Conservation (phyloP, 352 stramenopile genomes). For the Aphanomyces cochlioides region DNA sequence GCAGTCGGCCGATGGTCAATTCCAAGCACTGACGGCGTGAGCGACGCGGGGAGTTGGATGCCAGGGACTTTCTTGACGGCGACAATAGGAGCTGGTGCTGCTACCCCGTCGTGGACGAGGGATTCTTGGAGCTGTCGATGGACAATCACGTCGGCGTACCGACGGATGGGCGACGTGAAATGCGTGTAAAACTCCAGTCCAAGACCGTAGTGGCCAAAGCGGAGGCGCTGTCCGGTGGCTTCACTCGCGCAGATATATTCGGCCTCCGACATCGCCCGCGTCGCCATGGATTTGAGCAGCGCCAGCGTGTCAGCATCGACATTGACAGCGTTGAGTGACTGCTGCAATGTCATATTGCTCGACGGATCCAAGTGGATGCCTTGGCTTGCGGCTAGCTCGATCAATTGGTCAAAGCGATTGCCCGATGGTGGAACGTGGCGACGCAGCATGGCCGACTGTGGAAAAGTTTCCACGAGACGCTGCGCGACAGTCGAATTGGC, state of each 20-base stretch:
- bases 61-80: slow-evolving; percentile 31
- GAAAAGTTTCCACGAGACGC: slow-evolving; percentile 76
- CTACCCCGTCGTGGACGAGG: slow-evolving; percentile 34
- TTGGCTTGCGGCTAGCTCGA: slow-evolving; percentile 63
- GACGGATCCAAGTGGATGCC: slow-evolving; percentile 67
- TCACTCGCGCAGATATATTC: slow-evolving; percentile 88
- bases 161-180: slow-evolving; percentile 89
- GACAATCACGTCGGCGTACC: slow-evolving; percentile 90
- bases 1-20: not conserved
- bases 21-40: slow-evolving; percentile 56
- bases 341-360: slow-evolving; percentile 80
- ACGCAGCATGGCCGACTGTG: slow-evolving; percentile 79
- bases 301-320: slow-evolving; percentile 80
- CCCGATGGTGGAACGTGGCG: slow-evolving; percentile 77
- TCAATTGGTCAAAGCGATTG: slow-evolving; percentile 69
- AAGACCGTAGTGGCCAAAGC: slow-evolving; percentile 84
- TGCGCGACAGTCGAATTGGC: slow-evolving; percentile 87
- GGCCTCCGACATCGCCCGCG: slow-evolving; percentile 92
- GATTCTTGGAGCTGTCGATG: slow-evolving; percentile 82
- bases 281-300: slow-evolving; percentile 90
- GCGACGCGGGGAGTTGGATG: slow-evolving; percentile 41
- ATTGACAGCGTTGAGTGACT: slow-evolving; percentile 58
- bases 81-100: slow-evolving; percentile 35
- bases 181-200: slow-evolving; percentile 89
- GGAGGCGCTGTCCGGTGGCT: slow-evolving; percentile 38